Conservation (phyloP, 1,284 basidiomycete species). For the Microbotryum intermedium region DNA sequence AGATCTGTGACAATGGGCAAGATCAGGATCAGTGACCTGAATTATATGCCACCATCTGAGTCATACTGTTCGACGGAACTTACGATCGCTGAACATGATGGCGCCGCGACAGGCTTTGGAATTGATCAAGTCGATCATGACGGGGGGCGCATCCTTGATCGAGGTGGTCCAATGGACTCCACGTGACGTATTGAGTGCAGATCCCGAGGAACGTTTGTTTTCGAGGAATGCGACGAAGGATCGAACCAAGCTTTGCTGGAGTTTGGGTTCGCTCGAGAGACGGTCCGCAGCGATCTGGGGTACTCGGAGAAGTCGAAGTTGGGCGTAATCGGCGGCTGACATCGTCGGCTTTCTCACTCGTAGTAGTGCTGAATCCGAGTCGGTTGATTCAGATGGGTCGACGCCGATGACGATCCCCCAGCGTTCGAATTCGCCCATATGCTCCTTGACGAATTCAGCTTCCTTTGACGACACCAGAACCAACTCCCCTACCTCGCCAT, state of each 20-base stretch:
- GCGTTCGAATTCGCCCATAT: slow-evolving; percentile 43
- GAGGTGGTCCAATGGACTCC: slow-evolving; percentile 54
- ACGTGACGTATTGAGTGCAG: background rate
- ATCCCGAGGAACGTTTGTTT: background rate
- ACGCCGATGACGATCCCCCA: slow-evolving; percentile 63
- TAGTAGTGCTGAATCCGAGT: no score
- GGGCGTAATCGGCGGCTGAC: slow-evolving; percentile 38
- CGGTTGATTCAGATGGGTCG: background rate
- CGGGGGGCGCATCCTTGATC: slow-evolving; percentile 65
- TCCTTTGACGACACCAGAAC: slow-evolving; percentile 37
- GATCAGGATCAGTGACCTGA: background rate
- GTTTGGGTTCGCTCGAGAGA: slow-evolving; percentile 30
- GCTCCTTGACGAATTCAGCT: background rate
- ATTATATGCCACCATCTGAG: slow-evolving; percentile 14
- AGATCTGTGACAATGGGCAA: slow-evolving; percentile 41
- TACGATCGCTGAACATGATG: slow-evolving; percentile 86
- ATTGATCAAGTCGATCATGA: slow-evolving; percentile 71
- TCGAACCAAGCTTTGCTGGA: slow-evolving; percentile 34
- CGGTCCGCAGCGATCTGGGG: slow-evolving; percentile 37
- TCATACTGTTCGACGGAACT: slow-evolving; percentile 2
- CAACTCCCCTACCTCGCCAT: background rate
- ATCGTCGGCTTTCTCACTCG: no score
- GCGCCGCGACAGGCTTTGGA: slow-evolving; percentile 89
- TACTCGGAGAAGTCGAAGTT: slow-evolving; percentile 37
- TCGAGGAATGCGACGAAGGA: slow-evolving; percentile 11